Evolutionary conservation across 2,329 filamentous ascomycete genomes (phyloP), one percentile per base, ranked within the genome.

Genomic region (Thelonectria blattea): DNA sequence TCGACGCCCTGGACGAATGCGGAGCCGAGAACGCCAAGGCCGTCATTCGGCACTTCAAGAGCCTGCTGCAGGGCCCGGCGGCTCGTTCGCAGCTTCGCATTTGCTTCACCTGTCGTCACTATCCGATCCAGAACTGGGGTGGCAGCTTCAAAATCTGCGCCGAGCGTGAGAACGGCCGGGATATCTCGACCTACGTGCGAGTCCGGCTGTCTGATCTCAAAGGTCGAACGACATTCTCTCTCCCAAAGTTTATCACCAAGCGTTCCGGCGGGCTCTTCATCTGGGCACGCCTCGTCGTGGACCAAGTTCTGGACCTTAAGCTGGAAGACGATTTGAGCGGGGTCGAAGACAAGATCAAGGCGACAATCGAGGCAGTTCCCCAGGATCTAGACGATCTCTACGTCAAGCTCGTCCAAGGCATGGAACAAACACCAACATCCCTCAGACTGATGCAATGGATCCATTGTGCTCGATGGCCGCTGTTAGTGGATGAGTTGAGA

Each of bases 1-100:
- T 78, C 22, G 76, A 78, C 24, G 76, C 75, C 0, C 51, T 78
- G 1, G 74, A 78, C 55, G 75, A 78, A 55, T 68, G 68, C 37
- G 74, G 73, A 7, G 30, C 73, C 54, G 34, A 68, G 0, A 54
- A 51, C 34, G 74, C 72, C 4, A 14, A 55, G 0, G 39, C 53
- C 0, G 68, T 76, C 45, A 64, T 41, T 20, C 18, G 15, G 0
- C 37, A 74, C 2, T 34, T 73, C 6, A 56, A 71, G 18, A 54
- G 47, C 4, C 37, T 70, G 22, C 22, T 24, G 22, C 22, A 24
- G 22, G 22, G 22, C 12, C 51, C 62, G n/a, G 1, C 41, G 61
- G n/a, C 64, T 48, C 9, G 49, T 18, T 43, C 49, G 7, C 22
- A 34, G 0, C 63, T 71, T 47, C 64, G 52, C 2, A 73, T 79